phyloP scores from a whole-genome alignment of 2,329 filamentous ascomycete genomes.

The Beauveria varroae region DNA sequence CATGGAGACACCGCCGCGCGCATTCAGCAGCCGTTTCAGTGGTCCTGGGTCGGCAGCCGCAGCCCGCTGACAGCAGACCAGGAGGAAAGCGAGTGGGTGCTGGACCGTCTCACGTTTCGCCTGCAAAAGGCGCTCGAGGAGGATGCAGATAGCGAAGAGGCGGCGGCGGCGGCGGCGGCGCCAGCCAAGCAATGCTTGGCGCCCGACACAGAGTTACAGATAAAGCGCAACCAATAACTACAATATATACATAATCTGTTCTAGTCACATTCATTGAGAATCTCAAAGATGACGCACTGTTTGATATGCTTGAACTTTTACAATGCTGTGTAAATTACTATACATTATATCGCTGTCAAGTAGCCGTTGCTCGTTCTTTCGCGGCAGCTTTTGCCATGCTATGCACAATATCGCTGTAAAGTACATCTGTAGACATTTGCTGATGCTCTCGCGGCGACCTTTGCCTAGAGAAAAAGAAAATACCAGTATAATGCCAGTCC shows the following conservation, averaged over 20 bases:
- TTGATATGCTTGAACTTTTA: background rate
- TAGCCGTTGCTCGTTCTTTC: no score
- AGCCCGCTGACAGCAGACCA: conserved; percentile 63
- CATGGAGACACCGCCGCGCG: conserved; percentile 19
- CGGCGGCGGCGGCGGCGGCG: background rate
- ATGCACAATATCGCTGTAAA: background rate
- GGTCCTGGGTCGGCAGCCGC: conserved; percentile 66
- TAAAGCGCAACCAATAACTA: background rate
- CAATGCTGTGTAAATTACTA: no score
- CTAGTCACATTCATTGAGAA: background rate
- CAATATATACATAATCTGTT: background rate
- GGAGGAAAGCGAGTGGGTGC: conserved; percentile 65
- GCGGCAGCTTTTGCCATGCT: no score
- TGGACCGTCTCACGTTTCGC: conserved; percentile 53
- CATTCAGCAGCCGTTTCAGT: conserved; percentile 31
- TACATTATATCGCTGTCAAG: no score
- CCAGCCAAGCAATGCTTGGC: background rate
- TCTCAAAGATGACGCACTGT: background rate
- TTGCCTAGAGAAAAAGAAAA: background rate
- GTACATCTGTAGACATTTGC: background rate
- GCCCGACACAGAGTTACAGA: background rate
- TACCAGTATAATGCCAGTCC: background rate
- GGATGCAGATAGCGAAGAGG: conserved; percentile 12
- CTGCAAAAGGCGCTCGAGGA: conserved; percentile 32
- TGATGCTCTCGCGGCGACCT: background rate